phyloP scores from a whole-genome alignment of 768 basidiomycete species.

The Coprinopsis strossmayeri region DNA sequence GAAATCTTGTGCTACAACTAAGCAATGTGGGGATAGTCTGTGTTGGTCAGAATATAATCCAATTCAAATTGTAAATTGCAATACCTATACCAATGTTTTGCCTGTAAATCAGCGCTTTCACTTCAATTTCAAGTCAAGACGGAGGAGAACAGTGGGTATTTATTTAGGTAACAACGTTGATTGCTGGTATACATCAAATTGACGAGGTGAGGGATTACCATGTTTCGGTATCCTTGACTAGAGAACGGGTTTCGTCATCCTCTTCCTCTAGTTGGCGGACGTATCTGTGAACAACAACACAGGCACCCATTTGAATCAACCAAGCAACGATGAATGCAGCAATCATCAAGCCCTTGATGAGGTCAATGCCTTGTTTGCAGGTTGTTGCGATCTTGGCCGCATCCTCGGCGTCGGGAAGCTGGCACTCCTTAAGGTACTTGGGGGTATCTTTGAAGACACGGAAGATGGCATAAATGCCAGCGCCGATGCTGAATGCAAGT shows the following conservation, averaged over 20 bases:
- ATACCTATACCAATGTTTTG: no score
- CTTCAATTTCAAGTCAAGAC: no score
- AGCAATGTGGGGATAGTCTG: neutral
- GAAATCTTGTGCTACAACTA: constrained; percentile 31
- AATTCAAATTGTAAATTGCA: no score
- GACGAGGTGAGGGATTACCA: constrained; percentile 34
- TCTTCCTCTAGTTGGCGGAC: constrained; percentile 38
- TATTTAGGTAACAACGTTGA: neutral
- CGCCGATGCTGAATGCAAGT: constrained; percentile 37
- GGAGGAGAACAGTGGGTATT: neutral
- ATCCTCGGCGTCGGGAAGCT: constrained; percentile 23
- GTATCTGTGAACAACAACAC: constrained; percentile 40
- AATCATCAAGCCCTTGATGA: constrained; percentile 37
- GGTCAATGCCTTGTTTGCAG: constrained; percentile 32
- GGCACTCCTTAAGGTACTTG: constrained; percentile 31
- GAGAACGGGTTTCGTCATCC: constrained; percentile 30
- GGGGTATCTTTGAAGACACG: constrained; percentile 35
- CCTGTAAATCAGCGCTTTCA: no score
- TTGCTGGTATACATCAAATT: no score
- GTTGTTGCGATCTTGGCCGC: constrained; percentile 19
- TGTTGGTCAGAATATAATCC: neutral
- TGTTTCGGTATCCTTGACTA: constrained; percentile 38
- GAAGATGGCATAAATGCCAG: constrained; percentile 37
- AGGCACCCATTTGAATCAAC: constrained; percentile 43
- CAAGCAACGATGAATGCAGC: constrained; percentile 36